Percentiles rank a stretch among this genome's conserved stretches.
These are phyloP conservation scores for Talaromyces islandicus DNA, from an alignment of 2,329 filamentous ascomycete species.

Conservation along the genomic window DNA sequence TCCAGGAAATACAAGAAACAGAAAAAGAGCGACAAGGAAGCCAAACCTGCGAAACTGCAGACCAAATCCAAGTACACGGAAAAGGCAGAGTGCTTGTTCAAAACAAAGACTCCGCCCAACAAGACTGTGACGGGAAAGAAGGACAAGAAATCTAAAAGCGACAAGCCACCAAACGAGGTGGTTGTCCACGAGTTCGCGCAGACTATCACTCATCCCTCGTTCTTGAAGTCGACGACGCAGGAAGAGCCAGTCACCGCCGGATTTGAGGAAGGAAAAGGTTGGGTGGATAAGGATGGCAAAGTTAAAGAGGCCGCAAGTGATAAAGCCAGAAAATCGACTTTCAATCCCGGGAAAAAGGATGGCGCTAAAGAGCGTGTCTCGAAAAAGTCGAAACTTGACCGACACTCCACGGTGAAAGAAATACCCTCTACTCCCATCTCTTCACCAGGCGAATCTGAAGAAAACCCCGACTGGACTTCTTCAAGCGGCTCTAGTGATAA, in stretches of 20 bases:
- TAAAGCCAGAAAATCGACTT: conserved; percentile 23
- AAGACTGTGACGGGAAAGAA: conserved; percentile 23
- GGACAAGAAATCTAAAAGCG: conserved; percentile 52
- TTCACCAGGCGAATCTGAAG: conserved; percentile 8
- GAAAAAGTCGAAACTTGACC: conserved; percentile 7
- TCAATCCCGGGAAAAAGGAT: conserved; percentile 23
- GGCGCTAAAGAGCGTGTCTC: conserved; percentile 16
- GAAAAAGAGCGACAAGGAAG: conserved; percentile 48
- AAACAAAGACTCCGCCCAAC: conserved; percentile 66
- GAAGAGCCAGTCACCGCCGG: conserved; percentile 49
- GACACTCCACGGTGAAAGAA: not conserved
- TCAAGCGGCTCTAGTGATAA: conserved; percentile 23
- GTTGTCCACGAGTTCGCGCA: conserved; percentile 87
- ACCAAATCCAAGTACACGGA: conserved; percentile 74
- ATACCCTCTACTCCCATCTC: not conserved
- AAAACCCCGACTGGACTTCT: conserved; percentile 29
- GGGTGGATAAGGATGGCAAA: conserved; percentile 74
- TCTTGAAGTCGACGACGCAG: conserved; percentile 57
- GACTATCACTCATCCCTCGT: conserved; percentile 74
- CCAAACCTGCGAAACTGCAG: conserved; percentile 52
- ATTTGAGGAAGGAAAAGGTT: conserved; percentile 79
- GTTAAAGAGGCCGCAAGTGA: conserved; percentile 48
- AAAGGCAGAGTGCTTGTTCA: conserved; percentile 75
- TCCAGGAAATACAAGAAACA: conserved; percentile 38
- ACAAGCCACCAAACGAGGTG: conserved; percentile 56